A percentile compares a stretch with the other conserved stretches of the same genome.
Evolutionary conservation across 345 rosid genomes (phyloP).

Genomic region (Mercurialis annua): DNA sequence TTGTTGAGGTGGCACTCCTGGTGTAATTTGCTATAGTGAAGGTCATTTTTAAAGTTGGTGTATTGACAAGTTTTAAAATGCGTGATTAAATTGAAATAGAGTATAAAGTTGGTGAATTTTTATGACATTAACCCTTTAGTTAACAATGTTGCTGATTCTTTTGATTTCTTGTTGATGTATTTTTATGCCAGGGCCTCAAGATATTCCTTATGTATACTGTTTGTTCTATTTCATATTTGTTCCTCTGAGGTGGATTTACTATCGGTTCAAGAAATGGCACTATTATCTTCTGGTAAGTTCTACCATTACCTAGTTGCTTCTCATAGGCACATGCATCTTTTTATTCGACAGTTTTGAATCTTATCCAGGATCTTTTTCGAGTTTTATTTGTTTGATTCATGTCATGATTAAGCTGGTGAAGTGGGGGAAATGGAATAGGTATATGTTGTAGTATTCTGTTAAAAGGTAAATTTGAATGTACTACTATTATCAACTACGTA

Average conservation of each 20-base stretch:
- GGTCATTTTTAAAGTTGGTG: too few species aligned
- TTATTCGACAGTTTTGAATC: neutral
- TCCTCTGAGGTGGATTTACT: conserved; percentile 96
- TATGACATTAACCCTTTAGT: conserved; percentile 14
- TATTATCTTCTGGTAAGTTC: conserved; percentile 86
- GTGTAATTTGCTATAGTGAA: too few species aligned
- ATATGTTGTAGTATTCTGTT: too few species aligned
- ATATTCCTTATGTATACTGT: conserved; percentile 79
- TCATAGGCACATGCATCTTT: neutral
- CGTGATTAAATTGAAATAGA: too few species aligned
- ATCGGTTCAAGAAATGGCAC: conserved; percentile 96
- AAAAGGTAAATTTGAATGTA: neutral
- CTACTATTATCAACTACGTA: too few species aligned
- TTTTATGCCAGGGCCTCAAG: conserved; percentile 75
- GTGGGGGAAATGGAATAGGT: too few species aligned
- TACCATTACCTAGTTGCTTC: conserved; percentile 1
- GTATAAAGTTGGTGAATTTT: too few species aligned
- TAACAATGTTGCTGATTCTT: conserved; percentile 11
- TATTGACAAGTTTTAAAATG: too few species aligned
- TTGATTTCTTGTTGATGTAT: conserved; percentile 6
- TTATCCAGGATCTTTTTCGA: neutral
- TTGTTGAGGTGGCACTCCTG: too few species aligned
- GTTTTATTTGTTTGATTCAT: too few species aligned
- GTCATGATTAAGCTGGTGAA: too few species aligned
- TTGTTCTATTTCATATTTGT: conserved; percentile 75